Percentiles rank a stretch among this genome's conserved stretches.
phyloP scores from a whole-genome alignment of 1,284 basidiomycete species.

The Boletus semigastroideus region DNA sequence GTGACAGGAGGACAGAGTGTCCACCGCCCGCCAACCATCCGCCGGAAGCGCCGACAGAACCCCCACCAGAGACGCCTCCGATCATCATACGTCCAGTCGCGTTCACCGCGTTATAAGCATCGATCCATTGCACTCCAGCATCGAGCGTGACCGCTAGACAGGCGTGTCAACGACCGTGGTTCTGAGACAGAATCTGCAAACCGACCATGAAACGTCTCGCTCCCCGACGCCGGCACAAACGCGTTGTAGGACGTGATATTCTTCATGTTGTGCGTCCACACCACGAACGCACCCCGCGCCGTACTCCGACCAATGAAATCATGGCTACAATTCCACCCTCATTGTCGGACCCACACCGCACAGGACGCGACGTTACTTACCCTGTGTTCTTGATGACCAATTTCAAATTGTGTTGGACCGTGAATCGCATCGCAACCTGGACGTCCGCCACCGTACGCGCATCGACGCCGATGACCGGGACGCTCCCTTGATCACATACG shows the following conservation, averaged over 20 bases:
- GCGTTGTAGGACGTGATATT: conserved; percentile 32
- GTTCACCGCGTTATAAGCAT: conserved; percentile 40
- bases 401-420: conserved; percentile 39
- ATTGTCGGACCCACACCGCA: no score
- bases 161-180: not conserved
- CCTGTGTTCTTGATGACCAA: conserved; percentile 51
- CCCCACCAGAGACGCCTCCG: conserved; percentile 38
- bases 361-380: conserved; percentile 16
- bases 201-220: conserved; percentile 15
- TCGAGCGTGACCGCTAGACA: conserved; percentile 39
- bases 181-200: not conserved
- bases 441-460: conserved; percentile 37
- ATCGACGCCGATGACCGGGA: conserved; percentile 46
- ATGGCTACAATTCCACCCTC: conserved; percentile 21
- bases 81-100: conserved; percentile 35
- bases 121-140: conserved; percentile 46
- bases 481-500: conserved; percentile 41
- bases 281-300: conserved; percentile 36
- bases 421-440: conserved; percentile 32
- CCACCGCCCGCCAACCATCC: conserved; percentile 48
- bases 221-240: conserved; percentile 33
- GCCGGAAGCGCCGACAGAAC: conserved; percentile 39
- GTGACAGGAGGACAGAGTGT: conserved; percentile 39
- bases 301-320: conserved; percentile 41
- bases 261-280: conserved; percentile 43